Evolutionary conservation across 176 grass and related monocot genomes (phyloP).

Genomic region (Aegilops bicornis): DNA sequence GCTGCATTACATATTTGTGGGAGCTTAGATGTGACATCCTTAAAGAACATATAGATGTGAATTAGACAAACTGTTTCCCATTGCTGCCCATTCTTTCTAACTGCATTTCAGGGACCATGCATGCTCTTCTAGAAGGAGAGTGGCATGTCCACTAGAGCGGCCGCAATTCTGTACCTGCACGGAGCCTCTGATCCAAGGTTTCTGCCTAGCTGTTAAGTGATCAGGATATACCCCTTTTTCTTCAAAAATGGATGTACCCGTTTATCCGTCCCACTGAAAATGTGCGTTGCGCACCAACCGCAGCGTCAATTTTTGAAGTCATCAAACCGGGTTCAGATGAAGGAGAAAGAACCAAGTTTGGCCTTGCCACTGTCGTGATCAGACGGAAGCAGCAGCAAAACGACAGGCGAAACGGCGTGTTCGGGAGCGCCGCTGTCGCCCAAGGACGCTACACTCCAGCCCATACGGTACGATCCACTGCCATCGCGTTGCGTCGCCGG

Average conservation of each 20-base stretch:
- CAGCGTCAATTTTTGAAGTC: background rate
- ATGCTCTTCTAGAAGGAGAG: background rate
- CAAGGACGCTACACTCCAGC: background rate
- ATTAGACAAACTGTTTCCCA: no score
- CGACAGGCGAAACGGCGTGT: background rate
- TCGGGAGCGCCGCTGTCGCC: background rate
- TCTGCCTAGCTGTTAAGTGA: background rate
- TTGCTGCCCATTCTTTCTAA: background rate
- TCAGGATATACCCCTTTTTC: background rate
- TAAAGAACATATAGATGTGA: no score
- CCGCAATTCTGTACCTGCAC: background rate
- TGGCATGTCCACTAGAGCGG: background rate
- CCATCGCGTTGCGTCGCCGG: background rate
- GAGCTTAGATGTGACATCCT: no score
- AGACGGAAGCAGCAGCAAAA: background rate
- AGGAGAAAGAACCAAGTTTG: background rate
- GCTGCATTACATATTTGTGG: no score
- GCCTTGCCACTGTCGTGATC: background rate
- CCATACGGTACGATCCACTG: background rate
- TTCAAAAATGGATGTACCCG: background rate
- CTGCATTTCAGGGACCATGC: background rate
- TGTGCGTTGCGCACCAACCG: background rate
- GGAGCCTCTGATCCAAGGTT: background rate
- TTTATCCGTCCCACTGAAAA: background rate
- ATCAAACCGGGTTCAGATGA: background rate